These are phyloP conservation scores for Pluteus cervinus DNA, from an alignment of 768 basidiomycete species.

Conservation along the genomic window DNA sequence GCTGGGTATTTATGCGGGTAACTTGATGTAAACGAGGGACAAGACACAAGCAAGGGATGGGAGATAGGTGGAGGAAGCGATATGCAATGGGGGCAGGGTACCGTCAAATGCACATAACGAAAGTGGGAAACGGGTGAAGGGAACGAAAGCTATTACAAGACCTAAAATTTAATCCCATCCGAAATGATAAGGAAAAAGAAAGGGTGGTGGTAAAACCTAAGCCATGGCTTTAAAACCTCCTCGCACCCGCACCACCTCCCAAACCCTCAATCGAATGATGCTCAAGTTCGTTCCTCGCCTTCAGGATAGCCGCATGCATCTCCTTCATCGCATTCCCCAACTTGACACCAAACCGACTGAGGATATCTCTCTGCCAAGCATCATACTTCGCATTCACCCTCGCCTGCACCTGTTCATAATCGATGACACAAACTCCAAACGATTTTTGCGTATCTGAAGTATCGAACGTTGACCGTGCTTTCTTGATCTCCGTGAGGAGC, in stretches of 20 bases:
- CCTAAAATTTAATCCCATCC: too few species aligned
- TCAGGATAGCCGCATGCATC: slow-evolving; percentile 88
- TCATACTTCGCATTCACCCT: slow-evolving; percentile 99
- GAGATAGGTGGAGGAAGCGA: too few species aligned
- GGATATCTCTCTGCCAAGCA: slow-evolving; percentile 93
- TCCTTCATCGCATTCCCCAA: slow-evolving; percentile 96
- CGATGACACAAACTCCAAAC: slow-evolving; percentile 91
- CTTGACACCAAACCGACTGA: slow-evolving; percentile 88
- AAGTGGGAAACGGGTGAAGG: too few species aligned
- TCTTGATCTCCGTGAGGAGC: slow-evolving; percentile 94
- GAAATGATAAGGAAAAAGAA: slow-evolving; percentile 1
- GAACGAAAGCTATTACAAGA: too few species aligned
- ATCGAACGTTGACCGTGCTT: slow-evolving; percentile 93
- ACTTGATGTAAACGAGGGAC: too few species aligned
- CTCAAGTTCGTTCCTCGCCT: slow-evolving; percentile 93
- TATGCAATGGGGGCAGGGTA: too few species aligned
- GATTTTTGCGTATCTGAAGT: slow-evolving; percentile 89
- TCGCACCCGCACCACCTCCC: slow-evolving; percentile 53
- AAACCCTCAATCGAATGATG: slow-evolving; percentile 94
- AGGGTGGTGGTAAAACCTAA: neutral
- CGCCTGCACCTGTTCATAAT: slow-evolving; percentile 97
- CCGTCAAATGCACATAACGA: too few species aligned
- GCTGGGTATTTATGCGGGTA: too few species aligned
- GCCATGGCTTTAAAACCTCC: slow-evolving; percentile 39
- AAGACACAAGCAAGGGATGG: too few species aligned